Conservation (phyloP, 140 eudicot genomes). For the Stevia rebaudiana region DNA sequence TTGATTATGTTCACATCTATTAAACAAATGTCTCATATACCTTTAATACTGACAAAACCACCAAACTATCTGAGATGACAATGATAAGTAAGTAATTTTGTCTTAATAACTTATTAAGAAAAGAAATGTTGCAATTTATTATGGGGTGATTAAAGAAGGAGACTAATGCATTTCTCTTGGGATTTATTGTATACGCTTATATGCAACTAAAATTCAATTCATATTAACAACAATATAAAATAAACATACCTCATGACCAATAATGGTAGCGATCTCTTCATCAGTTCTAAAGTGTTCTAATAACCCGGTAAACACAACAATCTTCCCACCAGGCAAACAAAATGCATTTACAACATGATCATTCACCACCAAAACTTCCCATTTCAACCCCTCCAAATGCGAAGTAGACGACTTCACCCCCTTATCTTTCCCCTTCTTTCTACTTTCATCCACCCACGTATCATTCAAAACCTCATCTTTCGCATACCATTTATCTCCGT, state of each 20-base stretch:
- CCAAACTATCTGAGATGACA: background rate
- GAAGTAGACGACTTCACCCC: slow-evolving; percentile 41
- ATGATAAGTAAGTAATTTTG: background rate
- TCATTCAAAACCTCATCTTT: slow-evolving; percentile 83
- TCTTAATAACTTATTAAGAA: background rate
- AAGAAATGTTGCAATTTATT: background rate
- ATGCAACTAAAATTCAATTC: background rate
- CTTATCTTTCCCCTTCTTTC: slow-evolving; percentile 58
- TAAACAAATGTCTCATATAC: background rate
- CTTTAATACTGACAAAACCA: background rate
- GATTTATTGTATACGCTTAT: background rate
- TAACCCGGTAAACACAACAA: slow-evolving; percentile 88
- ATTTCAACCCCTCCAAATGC: slow-evolving; percentile 75
- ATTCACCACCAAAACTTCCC: slow-evolving; percentile 87
- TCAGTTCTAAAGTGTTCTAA: slow-evolving; percentile 64
- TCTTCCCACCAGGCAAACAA: slow-evolving; percentile 96
- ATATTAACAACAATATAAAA: background rate
- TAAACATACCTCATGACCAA: slow-evolving; percentile 79
- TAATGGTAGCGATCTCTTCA: slow-evolving; percentile 77
- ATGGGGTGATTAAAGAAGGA: background rate
- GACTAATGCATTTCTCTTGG: background rate
- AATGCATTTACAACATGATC: slow-evolving; percentile 75
- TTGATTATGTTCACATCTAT: background rate
- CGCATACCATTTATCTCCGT: slow-evolving; percentile 42
- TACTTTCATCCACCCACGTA: slow-evolving; percentile 72